A percentile compares a stretch with the other conserved stretches of the same genome.
Conservation (phyloP, 2,329 filamentous ascomycete genomes). For the Blastomyces silverae region DNA sequence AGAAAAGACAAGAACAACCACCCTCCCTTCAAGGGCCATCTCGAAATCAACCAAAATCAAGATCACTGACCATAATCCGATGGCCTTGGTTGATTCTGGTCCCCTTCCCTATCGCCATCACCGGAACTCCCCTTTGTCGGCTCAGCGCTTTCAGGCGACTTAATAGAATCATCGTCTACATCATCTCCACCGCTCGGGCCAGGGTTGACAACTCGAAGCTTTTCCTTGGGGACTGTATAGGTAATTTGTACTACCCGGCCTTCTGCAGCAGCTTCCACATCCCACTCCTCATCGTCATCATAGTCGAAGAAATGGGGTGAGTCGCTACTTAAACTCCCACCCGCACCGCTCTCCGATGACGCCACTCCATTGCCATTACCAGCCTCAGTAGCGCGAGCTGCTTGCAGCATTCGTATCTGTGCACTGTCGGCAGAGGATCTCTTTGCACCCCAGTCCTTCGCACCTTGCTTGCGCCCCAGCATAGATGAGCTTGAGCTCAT, state of each 20-base stretch:
- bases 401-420: slow-evolving; percentile 14
- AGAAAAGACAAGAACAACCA: no score
- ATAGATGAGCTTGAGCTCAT: slow-evolving; percentile 45
- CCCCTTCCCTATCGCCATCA: neutral
- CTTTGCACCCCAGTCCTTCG: slow-evolving; percentile 47
- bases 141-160: slow-evolving; percentile 12
- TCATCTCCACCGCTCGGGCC: slow-evolving; percentile 48
- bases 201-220: slow-evolving; percentile 81
- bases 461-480: slow-evolving; percentile 47
- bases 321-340: slow-evolving; percentile 15
- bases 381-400: slow-evolving; percentile 9
- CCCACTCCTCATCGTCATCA: slow-evolving; percentile 55
- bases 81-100: neutral
- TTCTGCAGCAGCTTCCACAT: slow-evolving; percentile 67
- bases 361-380: slow-evolving; percentile 11
- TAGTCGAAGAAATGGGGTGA: slow-evolving; percentile 19
- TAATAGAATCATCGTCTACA: slow-evolving; percentile 22
- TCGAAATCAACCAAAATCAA: neutral
- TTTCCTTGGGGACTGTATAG: slow-evolving; percentile 87
- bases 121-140: neutral
- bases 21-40: neutral
- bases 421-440: slow-evolving; percentile 20
- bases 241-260: slow-evolving; percentile 70
- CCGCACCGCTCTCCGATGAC: slow-evolving; percentile 11
- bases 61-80: neutral